Evolutionary conservation across 768 basidiomycete species (phyloP).

Genomic region (Pisolithus marmoratus): DNA sequence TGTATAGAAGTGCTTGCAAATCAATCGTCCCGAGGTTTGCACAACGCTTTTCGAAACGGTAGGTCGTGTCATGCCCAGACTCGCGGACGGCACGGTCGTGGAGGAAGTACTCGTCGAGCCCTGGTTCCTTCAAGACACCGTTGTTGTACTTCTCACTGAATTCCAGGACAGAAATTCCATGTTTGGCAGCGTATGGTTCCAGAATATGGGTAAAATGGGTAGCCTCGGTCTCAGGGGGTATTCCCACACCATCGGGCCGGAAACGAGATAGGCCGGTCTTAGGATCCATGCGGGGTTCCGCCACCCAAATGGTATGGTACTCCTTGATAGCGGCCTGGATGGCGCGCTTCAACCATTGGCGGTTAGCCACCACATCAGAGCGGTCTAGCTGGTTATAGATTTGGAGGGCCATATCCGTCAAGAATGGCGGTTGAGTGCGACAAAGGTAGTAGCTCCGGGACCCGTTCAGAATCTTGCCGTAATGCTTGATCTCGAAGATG

Average conservation of each 20-base stretch:
- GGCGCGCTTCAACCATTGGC: constrained; percentile 88
- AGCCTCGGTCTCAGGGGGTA: constrained; percentile 98
- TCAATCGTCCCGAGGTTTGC: constrained; percentile 97
- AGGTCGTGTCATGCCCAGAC: constrained; percentile 94
- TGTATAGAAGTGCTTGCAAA: constrained; percentile 92
- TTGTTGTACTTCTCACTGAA: constrained; percentile 96
- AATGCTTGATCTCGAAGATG: constrained; percentile 97
- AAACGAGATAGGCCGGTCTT: constrained; percentile 93
- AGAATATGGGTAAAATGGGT: constrained; percentile 97
- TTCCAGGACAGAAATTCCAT: constrained; percentile 89
- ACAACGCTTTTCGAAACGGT: constrained; percentile 95
- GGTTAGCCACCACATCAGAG: constrained; percentile 69
- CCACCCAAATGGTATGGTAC: constrained; percentile 97
- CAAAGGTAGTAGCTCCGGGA: constrained; percentile 93
- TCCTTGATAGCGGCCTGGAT: constrained; percentile 98
- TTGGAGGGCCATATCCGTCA: constrained; percentile 97
- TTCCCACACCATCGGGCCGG: constrained; percentile 89
- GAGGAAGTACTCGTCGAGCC: constrained; percentile 93
- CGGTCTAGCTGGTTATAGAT: constrained; percentile 96
- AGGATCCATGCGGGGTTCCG: constrained; percentile 89
- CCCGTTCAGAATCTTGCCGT: constrained; percentile 95
- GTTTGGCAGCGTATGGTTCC: constrained; percentile 89
- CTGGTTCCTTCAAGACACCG: constrained; percentile 75
- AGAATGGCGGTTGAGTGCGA: constrained; percentile 95
- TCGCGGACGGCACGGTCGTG: constrained; percentile 97